Base-by-base conservation (phyloP, 306 rosid genomes). In the Rosa rugosa region DNA sequence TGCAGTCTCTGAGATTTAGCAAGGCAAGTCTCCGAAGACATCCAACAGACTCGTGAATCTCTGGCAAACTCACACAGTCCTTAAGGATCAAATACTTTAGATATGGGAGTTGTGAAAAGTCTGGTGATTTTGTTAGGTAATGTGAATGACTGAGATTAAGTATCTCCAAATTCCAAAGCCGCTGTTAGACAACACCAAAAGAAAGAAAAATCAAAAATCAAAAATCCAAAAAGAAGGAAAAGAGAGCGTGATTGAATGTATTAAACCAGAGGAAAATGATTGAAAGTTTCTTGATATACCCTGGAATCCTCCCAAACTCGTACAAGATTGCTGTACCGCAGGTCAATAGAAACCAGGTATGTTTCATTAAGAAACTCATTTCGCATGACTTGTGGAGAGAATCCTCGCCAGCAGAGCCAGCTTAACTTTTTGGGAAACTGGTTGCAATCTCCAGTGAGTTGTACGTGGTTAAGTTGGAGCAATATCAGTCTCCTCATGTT, bases 71-170 rank as follows among this genome's bases (percentile, higher is more conserved):
- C 3, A 1, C 36, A 31, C 3, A 31, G 36, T 31, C 36, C 2
- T 31, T 31, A 1, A 31, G 36, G 2, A 31, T 31, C 36, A 31
- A 31, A 31, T 31, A 31, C 36, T 31, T 3, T 1, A 27, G 31
- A 27, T 27, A 1, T 27, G 31, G 31, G 31, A 27, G 1, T 27
- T 27, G 1, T 31, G 36, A 31, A 31, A 31, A 31, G 36, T 31
- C 36, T 31, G 91, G 89, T 0, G 84, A 80, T 12, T 10, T 22
- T 16, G 38, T 75, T 49, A 88, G 62, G 66, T 56, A 0, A 45
- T n/a, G 54, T n/a, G 86, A 88, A 66, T 84, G 85, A 64, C 85
- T 80, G 13, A 88, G 83, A 80, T 88, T 86, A 0, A 56, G 63
- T 7, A 56, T 56, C 31, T 56, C 5, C 1, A 56, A 9, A 2